These are phyloP conservation scores for Saccharum hybrid DNA, from an alignment of 202 grass and related monocot species.

Conservation along the genomic window DNA sequence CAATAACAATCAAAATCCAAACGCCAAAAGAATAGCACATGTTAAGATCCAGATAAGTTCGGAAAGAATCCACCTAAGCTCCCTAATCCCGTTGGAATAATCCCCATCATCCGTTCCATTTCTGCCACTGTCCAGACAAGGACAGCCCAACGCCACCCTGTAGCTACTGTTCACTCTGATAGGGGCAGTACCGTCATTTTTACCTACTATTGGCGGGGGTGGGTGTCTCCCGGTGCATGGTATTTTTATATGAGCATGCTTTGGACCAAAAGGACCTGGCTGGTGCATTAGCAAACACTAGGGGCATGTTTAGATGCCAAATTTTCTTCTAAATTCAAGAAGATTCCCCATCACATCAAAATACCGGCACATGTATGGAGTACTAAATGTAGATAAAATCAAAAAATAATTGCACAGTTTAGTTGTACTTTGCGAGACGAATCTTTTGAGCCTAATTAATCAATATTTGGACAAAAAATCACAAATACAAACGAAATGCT, in stretches of 20 bases:
- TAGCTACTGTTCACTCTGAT: constrained; percentile 43
- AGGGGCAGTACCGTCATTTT: constrained; percentile 54
- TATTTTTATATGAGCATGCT: too few relatives aligned
- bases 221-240: too few relatives aligned
- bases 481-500: too few relatives aligned
- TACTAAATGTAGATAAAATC: too few relatives aligned
- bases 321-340: too few relatives aligned
- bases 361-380: too few relatives aligned
- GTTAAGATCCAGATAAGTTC: constrained; percentile 51
- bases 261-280: constrained; percentile 52
- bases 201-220: neutral
- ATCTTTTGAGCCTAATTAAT: too few relatives aligned
- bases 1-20: constrained; percentile 13
- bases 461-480: too few relatives aligned
- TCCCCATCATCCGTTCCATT: constrained; percentile 63
- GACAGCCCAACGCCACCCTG: constrained; percentile 64
- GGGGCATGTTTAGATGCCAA: too few relatives aligned
- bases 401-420: too few relatives aligned
- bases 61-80: constrained; percentile 28
- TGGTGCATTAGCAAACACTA: constrained; percentile 65
- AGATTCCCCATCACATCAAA: too few relatives aligned
- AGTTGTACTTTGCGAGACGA: too few relatives aligned
- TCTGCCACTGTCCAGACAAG: constrained; percentile 65
- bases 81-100: constrained; percentile 50
- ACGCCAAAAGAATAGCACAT: constrained; percentile 2